Evolutionary conservation across 306 rosid genomes (phyloP), one percentile per base, ranked within the genome.

Genomic region (Lotus japonicus): DNA sequence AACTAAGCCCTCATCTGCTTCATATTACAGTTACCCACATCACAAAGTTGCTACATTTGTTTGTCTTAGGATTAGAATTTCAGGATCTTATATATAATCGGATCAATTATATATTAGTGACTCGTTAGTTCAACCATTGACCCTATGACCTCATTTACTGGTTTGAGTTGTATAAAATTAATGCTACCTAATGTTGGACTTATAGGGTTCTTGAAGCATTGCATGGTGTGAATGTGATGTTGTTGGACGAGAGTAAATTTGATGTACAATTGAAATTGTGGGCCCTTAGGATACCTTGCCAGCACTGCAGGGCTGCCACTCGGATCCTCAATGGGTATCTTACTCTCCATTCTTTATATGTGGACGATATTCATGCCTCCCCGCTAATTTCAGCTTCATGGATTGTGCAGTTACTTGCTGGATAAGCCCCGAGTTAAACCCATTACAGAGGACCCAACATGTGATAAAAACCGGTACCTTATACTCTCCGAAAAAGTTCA

Each of bases 221-320:
- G 42, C 42, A 6, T 6, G 7, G 39, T 7, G 39, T 35, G 39
- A 35, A 7, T 35, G 15, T 5, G 12, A 64, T 64, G 69, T 44
- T 45, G 96, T 63, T 87, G 80, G 95, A 88, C 14, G 83, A 88
- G 81, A 82, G 86, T 71, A 82, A 86, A 78, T 94, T 94, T 17
- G 88, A 90, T 0, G 81, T 85, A 67, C 74, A 81, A 36, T 78
- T 90, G 49, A 81, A 81, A 3, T 64, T 94, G 28, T 76, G 84
- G 96, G 99, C 96, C 2, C 87, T 94, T 71, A 88, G 96, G 75
- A 87, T 94, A 39, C 97, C 99, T 79, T 89, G 97, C 61, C 92
- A 88, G 70, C 83, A 75, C 3, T 90, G 97, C 88, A 88, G 78
- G 51, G 76, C 74, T 11, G 96, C 89, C 49, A 88, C 95, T 59